These are phyloP conservation scores for Taphrina pruni DNA, from an alignment of 1,139 yeast species.

Conservation along the genomic window DNA sequence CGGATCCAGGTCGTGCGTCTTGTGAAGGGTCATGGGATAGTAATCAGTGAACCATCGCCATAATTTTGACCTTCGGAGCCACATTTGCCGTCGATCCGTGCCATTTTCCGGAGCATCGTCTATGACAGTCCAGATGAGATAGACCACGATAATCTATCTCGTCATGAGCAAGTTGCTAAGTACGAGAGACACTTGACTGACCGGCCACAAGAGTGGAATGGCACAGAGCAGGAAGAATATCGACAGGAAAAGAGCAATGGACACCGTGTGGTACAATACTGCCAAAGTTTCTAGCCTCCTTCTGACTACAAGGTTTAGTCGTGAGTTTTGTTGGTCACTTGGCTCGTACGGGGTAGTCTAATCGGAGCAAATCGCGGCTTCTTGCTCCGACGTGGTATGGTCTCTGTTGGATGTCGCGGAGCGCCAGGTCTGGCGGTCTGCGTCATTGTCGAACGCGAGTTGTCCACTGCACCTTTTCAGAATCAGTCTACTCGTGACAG, in stretches of 20 bases:
- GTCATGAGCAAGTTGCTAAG: background rate
- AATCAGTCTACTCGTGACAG: too few relatives aligned
- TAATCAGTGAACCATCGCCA: slow-evolving; percentile 63
- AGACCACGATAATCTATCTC: slow-evolving; percentile 30
- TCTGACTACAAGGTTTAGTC: slow-evolving; percentile 48
- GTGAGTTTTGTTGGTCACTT: background rate
- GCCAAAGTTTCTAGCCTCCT: slow-evolving; percentile 73
- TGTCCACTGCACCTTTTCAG: too few relatives aligned
- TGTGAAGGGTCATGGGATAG: slow-evolving; percentile 80
- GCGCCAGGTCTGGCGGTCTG: slow-evolving; percentile 1
- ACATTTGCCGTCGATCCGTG: slow-evolving; percentile 20
- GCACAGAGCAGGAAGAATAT: slow-evolving; percentile 40
- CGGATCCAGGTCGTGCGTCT: slow-evolving; percentile 74
- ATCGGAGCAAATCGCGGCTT: slow-evolving; percentile 37
- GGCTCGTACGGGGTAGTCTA: slow-evolving; percentile 32
- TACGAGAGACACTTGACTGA: slow-evolving; percentile 45
- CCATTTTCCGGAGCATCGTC: slow-evolving; percentile 40
- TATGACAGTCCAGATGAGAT: slow-evolving; percentile 35
- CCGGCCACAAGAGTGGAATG: slow-evolving; percentile 45
- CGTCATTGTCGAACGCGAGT: background rate
- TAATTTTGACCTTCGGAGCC: slow-evolving; percentile 32
- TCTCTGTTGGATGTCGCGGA: slow-evolving; percentile 21
- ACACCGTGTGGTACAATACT: slow-evolving; percentile 66
- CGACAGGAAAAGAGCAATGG: slow-evolving; percentile 28
- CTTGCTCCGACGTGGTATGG: slow-evolving; percentile 10